phyloP scores from a whole-genome alignment of 371 early-diverging fungal genomes.

The Choanephora cucurbitarum region DNA sequence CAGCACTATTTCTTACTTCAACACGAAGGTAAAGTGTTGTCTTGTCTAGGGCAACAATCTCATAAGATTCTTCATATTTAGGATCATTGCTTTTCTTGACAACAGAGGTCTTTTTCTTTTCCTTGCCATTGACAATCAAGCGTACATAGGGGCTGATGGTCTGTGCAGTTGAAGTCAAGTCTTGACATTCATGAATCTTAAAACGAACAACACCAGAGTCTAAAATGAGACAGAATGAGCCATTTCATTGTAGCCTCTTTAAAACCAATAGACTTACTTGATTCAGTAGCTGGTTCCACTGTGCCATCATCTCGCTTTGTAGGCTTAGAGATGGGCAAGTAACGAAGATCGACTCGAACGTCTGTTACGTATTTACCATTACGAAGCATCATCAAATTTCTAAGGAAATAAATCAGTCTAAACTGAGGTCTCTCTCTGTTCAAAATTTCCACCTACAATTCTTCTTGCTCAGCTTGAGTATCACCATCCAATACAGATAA shows the following conservation, averaged over 20 bases:
- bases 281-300: constrained; percentile 55
- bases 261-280: too few relatives aligned
- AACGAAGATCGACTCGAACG: constrained; percentile 58
- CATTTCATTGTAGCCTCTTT: too few relatives aligned
- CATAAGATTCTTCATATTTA: constrained; percentile 49
- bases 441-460: constrained; percentile 30
- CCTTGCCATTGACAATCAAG: constrained; percentile 48
- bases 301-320: constrained; percentile 45
- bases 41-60: constrained; percentile 54
- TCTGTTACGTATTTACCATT: constrained; percentile 56
- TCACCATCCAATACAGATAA: constrained; percentile 57
- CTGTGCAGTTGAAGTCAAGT: constrained; percentile 25
- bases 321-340: constrained; percentile 64
- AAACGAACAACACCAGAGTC: constrained; percentile 58
- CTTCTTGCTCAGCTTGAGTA: constrained; percentile 40
- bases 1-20: constrained; percentile 44
- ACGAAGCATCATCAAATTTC: constrained; percentile 39
- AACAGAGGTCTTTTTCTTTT: constrained; percentile 40
- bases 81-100: constrained; percentile 50
- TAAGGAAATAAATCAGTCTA: constrained; percentile 7
- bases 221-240: constrained; percentile 7
- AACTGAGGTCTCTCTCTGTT: neutral
- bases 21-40: constrained; percentile 37
- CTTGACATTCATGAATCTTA: constrained; percentile 51
- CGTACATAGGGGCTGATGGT: constrained; percentile 47